Conservation (phyloP, 2,329 filamentous ascomycete genomes). For the Trichoderma breve region DNA sequence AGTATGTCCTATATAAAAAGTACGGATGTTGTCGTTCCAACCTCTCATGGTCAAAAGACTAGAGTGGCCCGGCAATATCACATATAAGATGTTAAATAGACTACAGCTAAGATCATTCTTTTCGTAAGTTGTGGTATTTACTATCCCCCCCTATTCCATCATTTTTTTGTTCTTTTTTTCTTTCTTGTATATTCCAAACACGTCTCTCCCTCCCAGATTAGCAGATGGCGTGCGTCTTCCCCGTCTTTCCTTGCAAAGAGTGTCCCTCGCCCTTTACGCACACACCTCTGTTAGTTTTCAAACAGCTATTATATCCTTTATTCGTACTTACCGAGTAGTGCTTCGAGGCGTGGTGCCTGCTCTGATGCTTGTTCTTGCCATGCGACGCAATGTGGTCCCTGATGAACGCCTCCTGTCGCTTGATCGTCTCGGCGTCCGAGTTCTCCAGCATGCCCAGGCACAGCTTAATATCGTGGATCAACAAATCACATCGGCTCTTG, state of each 20-base stretch:
- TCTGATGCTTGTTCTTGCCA: constrained; percentile 48
- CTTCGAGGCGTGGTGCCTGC: not conserved
- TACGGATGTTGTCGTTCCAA: not conserved
- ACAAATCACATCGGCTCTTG: constrained; percentile 72
- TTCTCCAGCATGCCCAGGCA: constrained; percentile 68
- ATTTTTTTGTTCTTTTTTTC: not conserved
- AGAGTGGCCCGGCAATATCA: not conserved
- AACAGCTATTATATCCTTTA: not conserved
- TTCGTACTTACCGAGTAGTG: constrained; percentile 10
- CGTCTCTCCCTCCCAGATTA: constrained; percentile 40
- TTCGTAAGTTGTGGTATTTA: not conserved
- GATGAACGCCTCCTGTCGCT: constrained; percentile 67
- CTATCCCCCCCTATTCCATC: not conserved
- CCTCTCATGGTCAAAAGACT: not conserved
- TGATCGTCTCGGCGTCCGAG: constrained; percentile 70
- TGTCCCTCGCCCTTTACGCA: constrained; percentile 67
- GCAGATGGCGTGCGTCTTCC: constrained; percentile 87
- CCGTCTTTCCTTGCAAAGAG: constrained; percentile 82
- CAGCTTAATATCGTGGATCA: constrained; percentile 76
- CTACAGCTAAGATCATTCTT: not conserved
- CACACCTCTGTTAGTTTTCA: not conserved
- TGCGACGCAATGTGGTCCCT: constrained; percentile 53
- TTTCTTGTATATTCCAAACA: not conserved
- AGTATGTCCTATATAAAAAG: not conserved
- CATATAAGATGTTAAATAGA: not conserved